Percentiles rank a stretch among this genome's conserved stretches.
phyloP scores from a whole-genome alignment of 2,329 filamentous ascomycete species.

The Phaeosphaeria sp. region DNA sequence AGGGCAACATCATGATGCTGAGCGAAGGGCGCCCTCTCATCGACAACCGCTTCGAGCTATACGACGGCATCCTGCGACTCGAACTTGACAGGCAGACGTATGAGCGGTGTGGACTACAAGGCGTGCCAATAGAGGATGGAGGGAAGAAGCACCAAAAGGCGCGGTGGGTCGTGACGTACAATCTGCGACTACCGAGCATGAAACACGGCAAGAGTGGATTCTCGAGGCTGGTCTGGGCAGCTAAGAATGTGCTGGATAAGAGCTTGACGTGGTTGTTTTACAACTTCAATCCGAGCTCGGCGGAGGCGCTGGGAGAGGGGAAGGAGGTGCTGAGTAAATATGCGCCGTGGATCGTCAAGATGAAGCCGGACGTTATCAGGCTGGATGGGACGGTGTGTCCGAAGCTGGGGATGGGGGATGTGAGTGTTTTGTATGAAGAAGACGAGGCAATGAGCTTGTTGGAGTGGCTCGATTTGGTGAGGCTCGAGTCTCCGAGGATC shows the following conservation, averaged over 20 bases:
- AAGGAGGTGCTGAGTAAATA: constrained; percentile 36
- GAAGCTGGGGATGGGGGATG: constrained; percentile 23
- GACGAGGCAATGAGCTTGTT: constrained; percentile 71
- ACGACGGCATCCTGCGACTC: constrained; percentile 73
- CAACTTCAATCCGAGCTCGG: constrained; percentile 56
- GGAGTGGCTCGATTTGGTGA: constrained; percentile 77
- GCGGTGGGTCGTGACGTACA: constrained; percentile 79
- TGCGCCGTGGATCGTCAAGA: constrained; percentile 37
- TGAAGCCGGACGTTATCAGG: constrained; percentile 29
- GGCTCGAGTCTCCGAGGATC: constrained; percentile 71
- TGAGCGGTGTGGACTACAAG: constrained; percentile 81
- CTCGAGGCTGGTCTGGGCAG: constrained; percentile 78
- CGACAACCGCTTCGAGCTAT: constrained; percentile 75
- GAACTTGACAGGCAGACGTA: constrained; percentile 83
- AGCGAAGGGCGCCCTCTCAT: constrained; percentile 76
- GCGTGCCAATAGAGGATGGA: constrained; percentile 67
- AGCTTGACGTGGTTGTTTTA: constrained; percentile 80
- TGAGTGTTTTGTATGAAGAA: constrained; percentile 56
- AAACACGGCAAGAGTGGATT: constrained; percentile 83
- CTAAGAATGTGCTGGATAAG: constrained; percentile 74
- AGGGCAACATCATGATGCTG: constrained; percentile 82
- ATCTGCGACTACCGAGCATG: constrained; percentile 79
- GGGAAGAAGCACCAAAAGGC: constrained; percentile 71
- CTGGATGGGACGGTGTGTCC: constrained; percentile 39
- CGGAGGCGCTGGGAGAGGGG: constrained; percentile 31